These are phyloP conservation scores for Myxozyma mucilagina DNA, from an alignment of 805 yeast species.

Conservation along the genomic window DNA sequence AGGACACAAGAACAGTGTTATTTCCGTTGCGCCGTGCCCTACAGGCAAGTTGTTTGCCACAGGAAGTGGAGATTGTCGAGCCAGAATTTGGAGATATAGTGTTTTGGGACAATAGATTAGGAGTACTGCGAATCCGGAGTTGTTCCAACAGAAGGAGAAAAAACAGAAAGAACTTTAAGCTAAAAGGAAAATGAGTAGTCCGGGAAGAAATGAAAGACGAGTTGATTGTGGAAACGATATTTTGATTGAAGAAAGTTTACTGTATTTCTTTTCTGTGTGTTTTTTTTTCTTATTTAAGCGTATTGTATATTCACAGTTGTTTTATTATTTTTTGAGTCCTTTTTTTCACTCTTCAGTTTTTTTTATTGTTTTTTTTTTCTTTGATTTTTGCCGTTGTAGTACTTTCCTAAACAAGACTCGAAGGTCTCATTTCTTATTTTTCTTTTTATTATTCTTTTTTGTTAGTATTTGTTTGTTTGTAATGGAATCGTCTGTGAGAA, in stretches of 20 bases:
- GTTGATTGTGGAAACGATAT: not conserved
- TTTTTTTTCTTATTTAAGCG: not conserved
- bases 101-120: constrained; percentile 18
- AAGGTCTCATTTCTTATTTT: not conserved
- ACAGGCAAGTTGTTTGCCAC: constrained; percentile 91
- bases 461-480: not conserved
- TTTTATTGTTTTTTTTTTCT: not conserved
- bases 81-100: constrained; percentile 75
- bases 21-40: constrained; percentile 88
- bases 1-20: constrained; percentile 95
- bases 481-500: not conserved
- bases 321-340: not conserved
- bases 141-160: not conserved
- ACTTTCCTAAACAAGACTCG: not conserved
- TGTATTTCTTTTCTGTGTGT: not conserved
- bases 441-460: not conserved
- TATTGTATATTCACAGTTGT: not conserved
- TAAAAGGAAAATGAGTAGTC: not conserved
- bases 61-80: constrained; percentile 96
- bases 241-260: not conserved
- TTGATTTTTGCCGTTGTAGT: not conserved
- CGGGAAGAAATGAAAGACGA: not conserved
- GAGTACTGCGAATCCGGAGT: too few species aligned
- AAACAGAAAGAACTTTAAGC: not conserved
- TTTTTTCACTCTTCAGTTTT: not conserved